Evolutionary conservation across 257 asterid species (phyloP), one percentile per base, ranked within the genome.

Genomic region (Perilla frutescens): DNA sequence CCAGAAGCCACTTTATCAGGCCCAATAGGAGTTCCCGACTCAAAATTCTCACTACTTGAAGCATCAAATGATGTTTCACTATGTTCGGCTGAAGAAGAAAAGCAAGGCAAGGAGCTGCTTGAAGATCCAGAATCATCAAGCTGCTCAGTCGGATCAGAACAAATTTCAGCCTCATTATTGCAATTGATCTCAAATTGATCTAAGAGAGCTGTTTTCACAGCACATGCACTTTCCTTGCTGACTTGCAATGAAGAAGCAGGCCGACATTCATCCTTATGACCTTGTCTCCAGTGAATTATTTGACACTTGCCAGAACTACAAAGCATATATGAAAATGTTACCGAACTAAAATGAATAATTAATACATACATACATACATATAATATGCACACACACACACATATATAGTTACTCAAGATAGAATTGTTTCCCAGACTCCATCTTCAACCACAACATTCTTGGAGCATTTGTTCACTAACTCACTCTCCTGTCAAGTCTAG

Each of bases 271-370:
- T 82, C 86, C 83, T 79, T 91, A 80, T 91, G 97, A 77, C 97
- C 96, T 87, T 75, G 91, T 79, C 97, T 91, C 97, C 97, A 91
- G 36, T 91, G 97, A 78, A 82, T 80, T 66, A 91, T 91, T 85
- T 91, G 97, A 80, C 97, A 91, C 82, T 90, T 88, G 15, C 96
- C 96, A 72, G 96, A 89, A 81, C 97, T 91, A 65, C 58, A 83
- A 68, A 64, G 61, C 64, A 79, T 29, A 64, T 49, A 39, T 15
- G 8, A 77, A 62, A 78, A 9, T 55, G 36, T 41, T 12, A 71
- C 51, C 36, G 63, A 44, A 72, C 68, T 34, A 57, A 55, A 43
- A 70, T 57, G 58, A 68, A 68, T 43, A 31, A 51, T n/a, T 8
- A 47, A 13, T 50, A 50, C 11, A 34, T 34, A 4, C 37, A 34